Base-by-base conservation (phyloP, 192 early-diverging fungal genomes). In the Coemansia sp. region DNA sequence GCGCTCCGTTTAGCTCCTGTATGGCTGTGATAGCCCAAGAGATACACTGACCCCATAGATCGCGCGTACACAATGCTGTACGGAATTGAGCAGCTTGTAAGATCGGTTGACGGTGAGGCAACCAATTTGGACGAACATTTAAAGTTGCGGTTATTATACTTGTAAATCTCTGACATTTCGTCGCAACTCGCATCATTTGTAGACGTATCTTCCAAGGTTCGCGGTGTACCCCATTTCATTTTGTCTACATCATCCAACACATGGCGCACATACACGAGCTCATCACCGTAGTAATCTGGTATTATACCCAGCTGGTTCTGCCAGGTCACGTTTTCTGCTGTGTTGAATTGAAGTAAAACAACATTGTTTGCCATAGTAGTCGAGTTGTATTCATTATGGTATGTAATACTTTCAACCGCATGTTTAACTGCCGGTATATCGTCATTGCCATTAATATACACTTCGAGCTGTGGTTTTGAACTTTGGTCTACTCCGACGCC, bases 321-420 rank as follows among this genome's bases (percentile, higher is more conserved):
- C 12, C 29, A 59, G 1, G 22, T 63, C 19, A 25, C 15, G 12
- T 58, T 32, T 35, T 56, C 22, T 2, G 12, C 37, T 0, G 32
- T 49, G 24, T 70, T 63, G 38, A 52, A 70, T 25, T 70, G 56
- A 2, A 70, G 58, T 4, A 64, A 23, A 5, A 61, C 61, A 7
- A 70, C 3, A 7, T 62, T 69, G 54, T 69, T 62, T 22, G 54
- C 39, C 6, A 39, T 17, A 2, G 50, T 62, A n/a, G 23, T n/a
- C 2, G 68, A 14, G 24, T 59, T 54, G 10, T 59, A 70, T 19
- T 38, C 35, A 11, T 2, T 43, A 15, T 64, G 41, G 3, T 58
- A 43, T 1, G 60, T 63, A 29, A 62, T n/a, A 17, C 37, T 63
- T 3, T 48, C 55, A 3, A 69, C 52, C 1, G 25, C 25, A 19